Base-by-base conservation (phyloP, 129 eudicot genomes). In the Oenanthe sinensis region DNA sequence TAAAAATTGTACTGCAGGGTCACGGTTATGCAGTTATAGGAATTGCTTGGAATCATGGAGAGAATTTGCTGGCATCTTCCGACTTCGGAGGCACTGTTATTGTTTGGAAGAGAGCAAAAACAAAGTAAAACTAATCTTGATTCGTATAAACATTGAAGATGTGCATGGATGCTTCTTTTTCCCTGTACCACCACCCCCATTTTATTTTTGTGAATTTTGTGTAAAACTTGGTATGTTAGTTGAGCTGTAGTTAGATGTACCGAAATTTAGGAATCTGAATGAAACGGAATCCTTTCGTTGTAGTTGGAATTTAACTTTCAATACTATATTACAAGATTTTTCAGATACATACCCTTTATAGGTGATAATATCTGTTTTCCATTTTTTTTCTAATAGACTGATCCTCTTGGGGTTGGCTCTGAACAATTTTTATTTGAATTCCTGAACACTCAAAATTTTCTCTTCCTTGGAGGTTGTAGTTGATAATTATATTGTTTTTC, bases 81-180 rank as follows among this genome's bases (percentile, higher is more conserved):
- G 97, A 96, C 92, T 96, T 93, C 84, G 96, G 92, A 71, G 99
- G 99, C 80, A 96, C 97, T 75, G 99, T 96, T 58, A 96, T 92
- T 79, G 99, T 96, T 58, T 96, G 97, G 97, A 96, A 92, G 85
- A 87, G 99, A 79, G 99, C 92, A 82, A 92, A 89, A 81, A 82
- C 95, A 49, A 87, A 77, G 71, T 88, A 82, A 81, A 87, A 70
- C 60, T 84, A 74, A 22, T 77, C 42, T 8, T 16, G 13, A 43
- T 15, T 15, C 30, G 37, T 42, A 8, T 43, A 13, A 36, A 17
- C 33, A 15, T 45, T 40, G 17, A 54, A 58, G 78, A 28, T 22
- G 74, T 43, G 78, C 43, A 36, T 11, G 54, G 37, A 72, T 12
- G 52, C 58, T 39, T 74, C 77, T 62, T 8, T 44, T 44, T 78